phyloP scores from a whole-genome alignment of 768 basidiomycete genomes.

The Lactarius quietus region DNA sequence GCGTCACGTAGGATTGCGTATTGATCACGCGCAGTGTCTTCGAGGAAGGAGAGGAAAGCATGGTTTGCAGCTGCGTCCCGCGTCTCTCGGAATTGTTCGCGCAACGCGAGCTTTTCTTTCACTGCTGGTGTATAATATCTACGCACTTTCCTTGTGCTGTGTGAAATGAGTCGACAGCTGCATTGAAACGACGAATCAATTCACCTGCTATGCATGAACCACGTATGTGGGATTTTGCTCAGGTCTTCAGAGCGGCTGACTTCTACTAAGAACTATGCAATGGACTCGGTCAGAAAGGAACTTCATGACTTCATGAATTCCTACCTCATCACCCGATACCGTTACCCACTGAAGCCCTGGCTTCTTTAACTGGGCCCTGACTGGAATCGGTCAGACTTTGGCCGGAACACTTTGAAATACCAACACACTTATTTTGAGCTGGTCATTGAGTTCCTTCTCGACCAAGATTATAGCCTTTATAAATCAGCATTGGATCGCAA shows the following conservation, averaged over 20 bases:
- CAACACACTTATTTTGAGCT: conserved; percentile 60
- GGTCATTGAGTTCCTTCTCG: conserved; percentile 67
- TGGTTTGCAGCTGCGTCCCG: conserved; percentile 61
- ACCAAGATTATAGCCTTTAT: conserved; percentile 60
- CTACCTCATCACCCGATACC: conserved; percentile 67
- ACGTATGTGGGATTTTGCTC: conserved; percentile 44
- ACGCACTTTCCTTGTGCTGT: conserved; percentile 64
- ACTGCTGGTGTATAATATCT: conserved; percentile 77
- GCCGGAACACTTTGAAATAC: conserved; percentile 4
- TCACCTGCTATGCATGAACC: conserved; percentile 67
- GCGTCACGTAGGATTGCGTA: conserved; percentile 71
- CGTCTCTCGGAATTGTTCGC: conserved; percentile 70
- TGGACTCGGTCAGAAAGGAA: not conserved
- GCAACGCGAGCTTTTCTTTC: conserved; percentile 58
- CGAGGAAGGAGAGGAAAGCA: conserved; percentile 66
- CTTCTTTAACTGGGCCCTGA: conserved; percentile 66
- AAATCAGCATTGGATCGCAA: not conserved
- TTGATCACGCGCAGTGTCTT: conserved; percentile 61
- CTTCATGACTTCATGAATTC: conserved; percentile 16
- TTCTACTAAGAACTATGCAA: conserved; percentile 70
- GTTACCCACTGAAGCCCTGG: conserved; percentile 71
- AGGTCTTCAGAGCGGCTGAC: conserved; percentile 55
- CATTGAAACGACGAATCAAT: not conserved
- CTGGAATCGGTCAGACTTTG: conserved; percentile 35
- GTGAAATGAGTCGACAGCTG: conserved; percentile 11